Evolutionary conservation across 345 rosid species (phyloP).

Genomic region (Rhodomyrtus tomentosa): DNA sequence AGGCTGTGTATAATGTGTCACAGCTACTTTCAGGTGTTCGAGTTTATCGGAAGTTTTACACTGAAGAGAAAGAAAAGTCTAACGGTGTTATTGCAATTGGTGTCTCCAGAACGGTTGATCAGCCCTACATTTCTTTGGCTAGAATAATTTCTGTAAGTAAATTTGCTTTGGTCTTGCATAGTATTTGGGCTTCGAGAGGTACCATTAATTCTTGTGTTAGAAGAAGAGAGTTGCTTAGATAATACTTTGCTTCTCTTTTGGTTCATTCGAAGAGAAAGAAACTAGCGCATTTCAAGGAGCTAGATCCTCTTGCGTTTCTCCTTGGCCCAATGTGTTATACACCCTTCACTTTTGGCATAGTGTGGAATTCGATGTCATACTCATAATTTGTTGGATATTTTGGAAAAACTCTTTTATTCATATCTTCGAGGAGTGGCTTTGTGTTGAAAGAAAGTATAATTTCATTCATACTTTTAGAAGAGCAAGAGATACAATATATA

Average conservation of each 20-base stretch:
- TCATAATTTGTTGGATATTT: background rate
- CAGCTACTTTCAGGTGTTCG: constrained; percentile 28
- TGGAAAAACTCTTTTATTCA: background rate
- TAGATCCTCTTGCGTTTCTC: background rate
- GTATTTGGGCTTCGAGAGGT: background rate
- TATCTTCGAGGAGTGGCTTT: background rate
- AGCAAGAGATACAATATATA: no score
- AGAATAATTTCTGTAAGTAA: constrained; percentile 22
- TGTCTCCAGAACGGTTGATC: constrained; percentile 32
- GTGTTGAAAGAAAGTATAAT: no score
- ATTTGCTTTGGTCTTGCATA: background rate
- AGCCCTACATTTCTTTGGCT: constrained; percentile 50
- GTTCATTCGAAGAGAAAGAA: background rate
- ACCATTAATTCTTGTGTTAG: background rate
- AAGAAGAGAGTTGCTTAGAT: background rate
- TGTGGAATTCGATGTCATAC: background rate
- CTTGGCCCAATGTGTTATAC: background rate
- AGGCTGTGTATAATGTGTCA: background rate
- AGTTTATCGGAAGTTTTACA: constrained; percentile 56
- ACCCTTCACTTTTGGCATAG: background rate
- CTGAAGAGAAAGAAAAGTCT: constrained; percentile 50
- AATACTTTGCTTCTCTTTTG: background rate
- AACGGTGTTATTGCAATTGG: constrained; percentile 62
- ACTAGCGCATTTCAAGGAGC: background rate
- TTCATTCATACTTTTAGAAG: no score